Evolutionary conservation across 2,329 filamentous ascomycete genomes (phyloP).

Genomic region (Dactylella cylindrospora): DNA sequence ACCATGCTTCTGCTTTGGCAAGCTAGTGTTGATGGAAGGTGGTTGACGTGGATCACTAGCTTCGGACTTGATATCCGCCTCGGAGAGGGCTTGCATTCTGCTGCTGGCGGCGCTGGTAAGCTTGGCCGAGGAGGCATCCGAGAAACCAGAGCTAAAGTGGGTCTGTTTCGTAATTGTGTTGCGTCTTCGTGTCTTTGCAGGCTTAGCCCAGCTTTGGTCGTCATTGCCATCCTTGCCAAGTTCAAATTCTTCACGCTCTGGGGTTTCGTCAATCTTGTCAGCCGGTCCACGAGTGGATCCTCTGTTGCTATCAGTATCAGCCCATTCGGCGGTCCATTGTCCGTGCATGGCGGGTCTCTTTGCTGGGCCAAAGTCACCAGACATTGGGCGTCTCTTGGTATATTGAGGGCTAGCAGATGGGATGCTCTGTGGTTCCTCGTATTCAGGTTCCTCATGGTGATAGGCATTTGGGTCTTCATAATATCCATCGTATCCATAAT

Average conservation of each 20-base stretch:
- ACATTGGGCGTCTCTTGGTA: conserved; percentile 28
- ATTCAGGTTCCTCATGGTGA: conserved; percentile 31
- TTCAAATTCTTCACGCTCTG: conserved; percentile 29
- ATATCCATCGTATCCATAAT: conserved; percentile 23
- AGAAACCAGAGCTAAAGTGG: conserved; percentile 37
- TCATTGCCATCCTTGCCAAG: conserved; percentile 42
- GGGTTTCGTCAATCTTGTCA: conserved; percentile 25
- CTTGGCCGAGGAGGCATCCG: conserved; percentile 37
- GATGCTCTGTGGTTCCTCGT: conserved; percentile 32
- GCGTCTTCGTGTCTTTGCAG: conserved; percentile 34
- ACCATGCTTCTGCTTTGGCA: conserved; percentile 35
- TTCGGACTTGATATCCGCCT: conserved; percentile 42
- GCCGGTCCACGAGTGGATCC: conserved; percentile 30
- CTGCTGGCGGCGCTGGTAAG: conserved; percentile 38
- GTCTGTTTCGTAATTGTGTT: conserved; percentile 41
- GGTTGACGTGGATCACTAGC: conserved; percentile 37
- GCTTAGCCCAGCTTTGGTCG: conserved; percentile 42
- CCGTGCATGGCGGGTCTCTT: conserved; percentile 36
- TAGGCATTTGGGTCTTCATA: conserved; percentile 30
- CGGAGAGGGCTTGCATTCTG: conserved; percentile 38
- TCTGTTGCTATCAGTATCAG: conserved; percentile 34
- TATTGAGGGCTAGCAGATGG: conserved; percentile 42
- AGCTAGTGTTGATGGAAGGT: conserved; percentile 41
- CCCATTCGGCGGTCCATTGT: conserved; percentile 42
- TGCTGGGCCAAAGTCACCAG: conserved; percentile 28